phyloP scores from a whole-genome alignment of 1,139 yeast genomes.

The Candida sp. region DNA sequence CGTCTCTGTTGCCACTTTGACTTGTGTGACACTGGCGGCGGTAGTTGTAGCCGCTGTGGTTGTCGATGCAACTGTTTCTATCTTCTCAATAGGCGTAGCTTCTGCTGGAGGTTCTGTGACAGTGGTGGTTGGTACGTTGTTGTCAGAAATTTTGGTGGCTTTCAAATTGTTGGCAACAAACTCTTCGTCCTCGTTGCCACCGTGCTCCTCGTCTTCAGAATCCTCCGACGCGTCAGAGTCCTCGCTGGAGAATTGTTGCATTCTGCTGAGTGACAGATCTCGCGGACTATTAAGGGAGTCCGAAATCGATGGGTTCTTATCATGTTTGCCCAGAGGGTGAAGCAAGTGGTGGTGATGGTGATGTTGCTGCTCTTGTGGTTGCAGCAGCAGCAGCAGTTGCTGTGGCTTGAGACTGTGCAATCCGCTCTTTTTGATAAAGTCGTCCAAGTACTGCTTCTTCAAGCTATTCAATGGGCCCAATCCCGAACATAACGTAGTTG shows the following conservation, averaged over 20 bases:
- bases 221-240: constrained; percentile 1
- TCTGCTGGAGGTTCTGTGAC: neutral
- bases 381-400: neutral
- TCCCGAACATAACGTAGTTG: constrained; percentile 58
- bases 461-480: constrained; percentile 24
- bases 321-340: neutral
- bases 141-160: neutral
- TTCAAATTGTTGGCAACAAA: constrained; percentile 6
- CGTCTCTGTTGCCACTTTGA: constrained; percentile 1
- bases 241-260: neutral
- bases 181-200: constrained; percentile 8
- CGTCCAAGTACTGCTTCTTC: constrained; percentile 18
- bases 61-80: neutral
- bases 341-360: neutral
- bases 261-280: neutral
- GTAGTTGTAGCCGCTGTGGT: constrained; percentile 1
- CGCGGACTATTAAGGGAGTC: neutral
- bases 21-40: constrained; percentile 1
- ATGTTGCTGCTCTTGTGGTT: constrained; percentile 1
- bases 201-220: constrained; percentile 8
- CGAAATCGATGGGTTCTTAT: neutral
- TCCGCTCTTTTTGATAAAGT: constrained; percentile 15
- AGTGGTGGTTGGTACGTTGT: neutral
- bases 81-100: neutral
- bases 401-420: neutral